phyloP scores from a whole-genome alignment of 116 monocot species.

The Dioscorea cayenensis region DNA sequence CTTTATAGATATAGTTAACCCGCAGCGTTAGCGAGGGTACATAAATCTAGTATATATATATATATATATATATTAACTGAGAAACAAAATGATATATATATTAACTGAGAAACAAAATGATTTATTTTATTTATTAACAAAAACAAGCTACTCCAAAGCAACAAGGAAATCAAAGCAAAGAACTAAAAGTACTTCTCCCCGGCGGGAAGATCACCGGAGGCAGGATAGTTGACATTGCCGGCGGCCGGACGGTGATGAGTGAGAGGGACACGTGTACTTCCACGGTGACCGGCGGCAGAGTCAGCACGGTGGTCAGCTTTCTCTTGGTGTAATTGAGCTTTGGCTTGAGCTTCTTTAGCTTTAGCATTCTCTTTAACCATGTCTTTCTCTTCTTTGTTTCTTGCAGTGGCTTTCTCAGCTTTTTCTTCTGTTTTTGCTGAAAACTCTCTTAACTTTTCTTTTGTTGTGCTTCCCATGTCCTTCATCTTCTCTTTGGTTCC shows the following conservation, averaged over 20 bases:
- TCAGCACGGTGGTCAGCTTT: conserved; percentile 31
- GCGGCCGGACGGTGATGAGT: conserved; percentile 10
- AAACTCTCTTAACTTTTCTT: conserved; percentile 43
- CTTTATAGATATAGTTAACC: too few species aligned
- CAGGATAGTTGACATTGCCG: neutral
- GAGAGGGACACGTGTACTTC: conserved; percentile 12
- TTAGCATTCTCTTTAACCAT: conserved; percentile 19
- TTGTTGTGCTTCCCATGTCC: conserved; percentile 51
- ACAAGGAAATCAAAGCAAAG: neutral
- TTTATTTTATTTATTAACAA: too few species aligned
- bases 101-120: too few species aligned
- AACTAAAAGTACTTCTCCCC: conserved; percentile 18
- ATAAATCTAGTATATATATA: too few species aligned
- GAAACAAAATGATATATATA: too few species aligned
- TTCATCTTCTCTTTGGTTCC: conserved; percentile 31
- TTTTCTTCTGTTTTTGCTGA: conserved; percentile 42
- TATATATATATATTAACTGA: too few species aligned
- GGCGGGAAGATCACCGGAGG: conserved; percentile 6
- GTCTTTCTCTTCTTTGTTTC: conserved; percentile 14
- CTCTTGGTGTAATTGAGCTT: conserved; percentile 32
- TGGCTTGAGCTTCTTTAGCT: conserved; percentile 30
- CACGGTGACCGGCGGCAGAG: neutral
- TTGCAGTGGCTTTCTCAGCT: conserved; percentile 23
- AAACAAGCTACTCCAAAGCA: neutral
- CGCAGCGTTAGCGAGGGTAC: too few species aligned